A percentile compares a stretch with the other conserved stretches of the same genome.
phyloP scores from a whole-genome alignment of 2,329 filamentous ascomycete species.

The Penicillium sp. region DNA sequence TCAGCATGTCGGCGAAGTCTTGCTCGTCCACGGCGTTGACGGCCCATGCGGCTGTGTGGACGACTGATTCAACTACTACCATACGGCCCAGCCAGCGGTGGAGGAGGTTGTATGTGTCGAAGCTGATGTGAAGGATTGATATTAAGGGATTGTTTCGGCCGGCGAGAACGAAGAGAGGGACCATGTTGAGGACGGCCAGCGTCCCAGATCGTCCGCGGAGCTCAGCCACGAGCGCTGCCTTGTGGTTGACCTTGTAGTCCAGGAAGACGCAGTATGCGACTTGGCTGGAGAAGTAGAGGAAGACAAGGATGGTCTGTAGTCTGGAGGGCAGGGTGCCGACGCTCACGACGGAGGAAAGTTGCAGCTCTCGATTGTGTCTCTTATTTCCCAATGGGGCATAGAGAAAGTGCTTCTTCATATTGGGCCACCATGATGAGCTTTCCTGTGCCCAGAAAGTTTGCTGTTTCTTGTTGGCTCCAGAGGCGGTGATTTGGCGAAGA shows the following conservation, averaged over 20 bases:
- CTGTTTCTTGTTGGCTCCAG: conserved; percentile 37
- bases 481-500: conserved; percentile 46
- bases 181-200: conserved; percentile 84
- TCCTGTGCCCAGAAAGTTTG: conserved; percentile 51
- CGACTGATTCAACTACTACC: conserved; percentile 67
- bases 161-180: conserved; percentile 85
- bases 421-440: conserved; percentile 42
- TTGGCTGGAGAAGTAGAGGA: conserved; percentile 70
- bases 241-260: conserved; percentile 45
- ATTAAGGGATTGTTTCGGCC: conserved; percentile 94
- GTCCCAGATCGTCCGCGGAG: conserved; percentile 83
- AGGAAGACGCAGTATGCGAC: conserved; percentile 67
- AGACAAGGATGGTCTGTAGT: conserved; percentile 70
- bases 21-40: conserved; percentile 61
- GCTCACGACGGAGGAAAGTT: conserved; percentile 66
- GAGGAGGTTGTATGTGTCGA: conserved; percentile 92
- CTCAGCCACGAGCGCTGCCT: conserved; percentile 69
- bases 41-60: conserved; percentile 75
- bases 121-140: conserved; percentile 76
- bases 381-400: conserved; percentile 71
- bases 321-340: conserved; percentile 79
- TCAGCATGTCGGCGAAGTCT: conserved; percentile 34
- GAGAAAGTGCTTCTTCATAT: conserved; percentile 49
- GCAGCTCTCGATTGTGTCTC: conserved; percentile 74
- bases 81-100: conserved; percentile 82